Conservation (phyloP, 257 asterid genomes). For the Petunia secreta region DNA sequence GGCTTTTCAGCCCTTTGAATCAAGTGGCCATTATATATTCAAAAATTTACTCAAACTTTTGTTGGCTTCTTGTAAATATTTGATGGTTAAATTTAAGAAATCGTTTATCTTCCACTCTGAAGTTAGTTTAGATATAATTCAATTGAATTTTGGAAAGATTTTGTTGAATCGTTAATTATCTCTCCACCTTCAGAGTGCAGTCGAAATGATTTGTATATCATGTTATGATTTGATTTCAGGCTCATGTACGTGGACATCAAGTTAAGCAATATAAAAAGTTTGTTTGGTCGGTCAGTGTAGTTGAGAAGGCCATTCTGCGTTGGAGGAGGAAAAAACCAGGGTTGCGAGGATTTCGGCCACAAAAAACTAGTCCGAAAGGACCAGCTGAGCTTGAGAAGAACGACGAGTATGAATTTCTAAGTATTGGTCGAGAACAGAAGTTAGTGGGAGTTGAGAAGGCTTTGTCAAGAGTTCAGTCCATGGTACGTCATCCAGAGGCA, state of each 20-base stretch:
- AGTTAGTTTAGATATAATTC: not conserved
- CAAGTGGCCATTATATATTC: not conserved
- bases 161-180: slow-evolving; percentile 12
- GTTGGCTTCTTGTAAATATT: not conserved
- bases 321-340: slow-evolving; percentile 43
- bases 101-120: slow-evolving; percentile 7
- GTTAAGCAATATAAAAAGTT: slow-evolving; percentile 36
- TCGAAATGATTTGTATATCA: slow-evolving; percentile 2
- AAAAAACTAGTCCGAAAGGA: slow-evolving; percentile 18
- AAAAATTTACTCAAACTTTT: not conserved
- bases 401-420: slow-evolving; percentile 35
- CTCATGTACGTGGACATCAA: slow-evolving; percentile 39
- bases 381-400: slow-evolving; percentile 26
- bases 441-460: slow-evolving; percentile 36
- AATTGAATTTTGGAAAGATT: not conserved
- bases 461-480: slow-evolving; percentile 33
- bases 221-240: slow-evolving; percentile 28
- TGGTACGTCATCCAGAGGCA: slow-evolving; percentile 41
- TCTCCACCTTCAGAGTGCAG: slow-evolving; percentile 3
- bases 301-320: slow-evolving; percentile 40
- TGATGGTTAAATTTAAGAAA: not conserved
- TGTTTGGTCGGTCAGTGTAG: slow-evolving; percentile 37
- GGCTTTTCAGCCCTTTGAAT: not conserved
- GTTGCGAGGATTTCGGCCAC: slow-evolving; percentile 33
- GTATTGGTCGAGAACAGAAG: slow-evolving; percentile 32